Base-by-base conservation (phyloP, 768 basidiomycete genomes). In the Gautieria morchelliformis region DNA sequence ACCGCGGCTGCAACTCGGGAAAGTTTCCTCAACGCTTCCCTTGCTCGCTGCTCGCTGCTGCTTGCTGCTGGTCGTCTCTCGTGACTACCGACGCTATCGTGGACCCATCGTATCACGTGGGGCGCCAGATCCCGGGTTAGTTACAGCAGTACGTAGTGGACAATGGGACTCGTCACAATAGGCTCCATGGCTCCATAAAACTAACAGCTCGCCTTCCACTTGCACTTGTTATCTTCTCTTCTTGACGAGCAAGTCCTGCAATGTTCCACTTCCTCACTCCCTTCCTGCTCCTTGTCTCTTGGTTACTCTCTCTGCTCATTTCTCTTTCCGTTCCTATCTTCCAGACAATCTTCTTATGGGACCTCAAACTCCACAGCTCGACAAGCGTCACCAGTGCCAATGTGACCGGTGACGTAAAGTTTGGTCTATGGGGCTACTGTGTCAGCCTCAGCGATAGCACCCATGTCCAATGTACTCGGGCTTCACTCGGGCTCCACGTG, bases 371-470 rank as follows among this genome's bases (percentile, higher is more conserved):
- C 15, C 63, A 71, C 35, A 64, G 68, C 47, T 60, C 63, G 11
- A 67, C 71, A 12, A 63, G 67, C 52, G 61, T 75, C 51, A 69
- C 48, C 32, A 30, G 6, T 40, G 12, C 37, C 10, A 32, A 68
- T 45, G 75, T 70, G 42, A 67, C 60, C 30, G 74, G 65, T 20
- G 64, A 64, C 49, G 79, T 76, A 58, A 70, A 69, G 42, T 79
- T 84, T 65, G 83, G 84, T 56, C 76, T 83, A 52, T 86, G 80
- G 74, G 84, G 84, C 33, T 83, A 81, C 63, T 85, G 83, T 67
- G 69, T 76, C 40, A 75, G 77, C 32, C 72, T 78, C 61, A 60
- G 69, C 65, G 69, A 70, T 47, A 67, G 67, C 56, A 70, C 68
- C 32, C 62, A 69, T 35, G 73, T 69, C 40, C 60, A 69, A 54